These are phyloP conservation scores for Aspergillus hiratsukae DNA, from an alignment of 2,329 filamentous ascomycete species.

Conservation along the genomic window DNA sequence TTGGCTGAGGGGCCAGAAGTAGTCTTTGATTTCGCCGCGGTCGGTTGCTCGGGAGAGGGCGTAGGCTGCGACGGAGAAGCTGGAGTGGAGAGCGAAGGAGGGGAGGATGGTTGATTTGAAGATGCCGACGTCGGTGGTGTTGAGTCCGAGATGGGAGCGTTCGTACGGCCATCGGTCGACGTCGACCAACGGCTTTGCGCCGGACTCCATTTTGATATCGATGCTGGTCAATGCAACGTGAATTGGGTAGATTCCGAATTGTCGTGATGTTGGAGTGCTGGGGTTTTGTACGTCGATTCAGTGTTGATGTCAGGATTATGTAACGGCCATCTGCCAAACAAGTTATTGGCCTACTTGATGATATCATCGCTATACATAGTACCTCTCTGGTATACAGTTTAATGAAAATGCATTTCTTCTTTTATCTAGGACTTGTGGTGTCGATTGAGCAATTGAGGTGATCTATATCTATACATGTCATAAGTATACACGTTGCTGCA, in stretches of 20 bases:
- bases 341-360: neutral
- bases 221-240: neutral
- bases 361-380: neutral
- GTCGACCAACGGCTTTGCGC: conserved; percentile 8
- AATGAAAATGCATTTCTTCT: neutral
- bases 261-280: neutral
- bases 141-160: neutral
- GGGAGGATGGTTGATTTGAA: conserved; percentile 52
- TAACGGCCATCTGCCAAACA: conserved; percentile 2
- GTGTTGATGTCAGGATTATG: conserved; percentile 20
- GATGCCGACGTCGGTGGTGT: conserved; percentile 44
- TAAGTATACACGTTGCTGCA: neutral
- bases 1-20: conserved; percentile 53
- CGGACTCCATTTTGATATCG: conserved; percentile 7
- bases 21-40: conserved; percentile 58
- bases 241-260: neutral
- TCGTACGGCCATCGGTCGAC: conserved; percentile 1
- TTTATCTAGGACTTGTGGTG: no score
- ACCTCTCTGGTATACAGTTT: no score
- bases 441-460: neutral
- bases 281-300: neutral
- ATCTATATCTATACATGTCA: neutral
- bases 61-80: conserved; percentile 51
- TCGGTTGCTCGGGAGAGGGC: conserved; percentile 49
- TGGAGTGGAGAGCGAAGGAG: conserved; percentile 51